These are phyloP conservation scores for Apiospora koreana DNA, from an alignment of 2,329 filamentous ascomycete species.

Conservation along the genomic window DNA sequence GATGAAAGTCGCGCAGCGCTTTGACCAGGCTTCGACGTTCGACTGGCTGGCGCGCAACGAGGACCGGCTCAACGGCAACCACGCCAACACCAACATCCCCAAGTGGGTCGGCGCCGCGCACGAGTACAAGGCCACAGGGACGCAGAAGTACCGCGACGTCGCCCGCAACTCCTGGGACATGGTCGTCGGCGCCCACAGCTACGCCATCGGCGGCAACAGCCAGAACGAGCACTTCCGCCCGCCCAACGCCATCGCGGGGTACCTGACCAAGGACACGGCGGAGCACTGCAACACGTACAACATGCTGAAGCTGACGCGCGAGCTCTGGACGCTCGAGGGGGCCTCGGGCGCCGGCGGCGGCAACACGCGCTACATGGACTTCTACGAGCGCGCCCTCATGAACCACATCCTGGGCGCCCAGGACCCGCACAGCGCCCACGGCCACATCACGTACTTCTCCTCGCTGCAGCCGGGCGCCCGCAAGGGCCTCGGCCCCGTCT, in stretches of 20 bases:
- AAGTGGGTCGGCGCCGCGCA: conserved; percentile 54
- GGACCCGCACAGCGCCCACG: conserved; percentile 43
- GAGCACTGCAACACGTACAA: conserved; percentile 58
- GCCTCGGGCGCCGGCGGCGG: neutral
- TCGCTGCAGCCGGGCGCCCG: conserved; percentile 48
- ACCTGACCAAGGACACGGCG: conserved; percentile 46
- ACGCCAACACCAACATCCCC: conserved; percentile 55
- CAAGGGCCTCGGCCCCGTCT: conserved; percentile 51
- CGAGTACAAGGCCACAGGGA: conserved; percentile 50
- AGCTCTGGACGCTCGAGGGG: conserved; percentile 48
- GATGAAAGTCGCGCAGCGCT: conserved; percentile 48
- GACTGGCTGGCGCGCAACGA: conserved; percentile 45
- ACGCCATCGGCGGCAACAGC: conserved; percentile 56
- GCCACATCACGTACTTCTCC: conserved; percentile 55
- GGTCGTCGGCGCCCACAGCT: conserved; percentile 46
- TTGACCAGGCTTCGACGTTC: conserved; percentile 50
- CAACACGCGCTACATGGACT: conserved; percentile 50
- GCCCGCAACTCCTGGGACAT: conserved; percentile 51
- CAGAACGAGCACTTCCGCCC: conserved; percentile 53
- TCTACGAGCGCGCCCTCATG: conserved; percentile 50
- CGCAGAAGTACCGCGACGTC: conserved; percentile 45
- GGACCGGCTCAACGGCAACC: conserved; percentile 48
- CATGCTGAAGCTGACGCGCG: conserved; percentile 56
- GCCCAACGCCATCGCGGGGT: conserved; percentile 46
- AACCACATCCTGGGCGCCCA: conserved; percentile 54